Conservation (phyloP, 768 basidiomycete genomes). For the Strobilomyces confusus region DNA sequence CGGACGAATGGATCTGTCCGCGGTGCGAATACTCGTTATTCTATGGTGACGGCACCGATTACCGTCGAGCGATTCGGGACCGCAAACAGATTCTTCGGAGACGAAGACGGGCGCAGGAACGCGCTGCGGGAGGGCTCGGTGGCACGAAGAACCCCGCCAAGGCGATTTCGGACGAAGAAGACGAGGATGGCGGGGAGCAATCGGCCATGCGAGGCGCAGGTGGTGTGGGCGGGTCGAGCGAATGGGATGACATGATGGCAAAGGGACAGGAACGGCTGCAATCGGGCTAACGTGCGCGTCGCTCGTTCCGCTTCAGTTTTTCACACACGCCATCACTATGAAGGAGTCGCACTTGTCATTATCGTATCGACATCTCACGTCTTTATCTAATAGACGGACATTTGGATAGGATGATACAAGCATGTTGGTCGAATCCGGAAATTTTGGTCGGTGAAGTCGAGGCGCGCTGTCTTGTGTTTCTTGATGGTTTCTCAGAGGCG, state of each 20-base stretch:
- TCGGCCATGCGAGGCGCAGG: neutral
- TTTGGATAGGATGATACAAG: slow-evolving; percentile 28
- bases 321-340: slow-evolving; percentile 11
- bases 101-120: slow-evolving; percentile 66
- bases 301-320: slow-evolving; percentile 8
- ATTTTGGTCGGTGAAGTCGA: slow-evolving; percentile 14
- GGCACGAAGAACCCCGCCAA: slow-evolving; percentile 20
- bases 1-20: slow-evolving; percentile 91
- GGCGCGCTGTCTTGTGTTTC: slow-evolving; percentile 13
- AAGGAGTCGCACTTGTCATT: slow-evolving; percentile 25
- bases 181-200: slow-evolving; percentile 16
- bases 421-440: slow-evolving; percentile 26
- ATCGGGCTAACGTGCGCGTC: slow-evolving; percentile 20
- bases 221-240: slow-evolving; percentile 5
- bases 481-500: slow-evolving; percentile 8
- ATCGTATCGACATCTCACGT: slow-evolving; percentile 20
- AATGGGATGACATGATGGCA: slow-evolving; percentile 17
- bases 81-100: slow-evolving; percentile 76
- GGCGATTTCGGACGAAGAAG: slow-evolving; percentile 24
- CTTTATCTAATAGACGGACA: slow-evolving; percentile 37
- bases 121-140: slow-evolving; percentile 42
- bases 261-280: slow-evolving; percentile 19
- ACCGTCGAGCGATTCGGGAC: slow-evolving; percentile 61
- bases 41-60: slow-evolving; percentile 74
- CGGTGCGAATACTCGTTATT: slow-evolving; percentile 93